These are phyloP conservation scores for Tulasnella sp. DNA, from an alignment of 768 basidiomycete genomes.

Conservation along the genomic window DNA sequence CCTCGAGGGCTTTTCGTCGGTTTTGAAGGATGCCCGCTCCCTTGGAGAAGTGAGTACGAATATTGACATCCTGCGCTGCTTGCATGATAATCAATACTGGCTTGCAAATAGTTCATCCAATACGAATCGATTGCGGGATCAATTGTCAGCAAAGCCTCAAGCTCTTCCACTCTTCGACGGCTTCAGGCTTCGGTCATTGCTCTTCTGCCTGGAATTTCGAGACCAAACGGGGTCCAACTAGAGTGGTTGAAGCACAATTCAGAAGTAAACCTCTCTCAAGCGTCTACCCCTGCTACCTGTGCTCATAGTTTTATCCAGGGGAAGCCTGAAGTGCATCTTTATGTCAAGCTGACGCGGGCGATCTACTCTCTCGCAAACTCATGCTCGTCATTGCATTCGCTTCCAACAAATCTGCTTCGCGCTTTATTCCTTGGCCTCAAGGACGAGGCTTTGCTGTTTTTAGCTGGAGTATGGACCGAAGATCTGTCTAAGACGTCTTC, in stretches of 20 bases:
- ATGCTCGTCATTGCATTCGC: conserved; percentile 46
- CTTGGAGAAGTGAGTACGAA: conserved; percentile 36
- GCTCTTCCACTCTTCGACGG: conserved; percentile 54
- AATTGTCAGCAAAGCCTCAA: conserved; percentile 56
- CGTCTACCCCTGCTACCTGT: not conserved
- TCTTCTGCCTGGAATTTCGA: conserved; percentile 49
- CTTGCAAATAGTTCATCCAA: conserved; percentile 44
- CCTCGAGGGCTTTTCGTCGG: conserved; percentile 36
- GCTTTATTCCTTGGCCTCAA: conserved; percentile 64
- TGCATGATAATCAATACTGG: not conserved
- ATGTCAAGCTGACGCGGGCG: conserved; percentile 57
- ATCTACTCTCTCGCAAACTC: conserved; percentile 67
- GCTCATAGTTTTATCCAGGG: not conserved
- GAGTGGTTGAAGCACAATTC: conserved; percentile 52
- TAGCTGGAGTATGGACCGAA: conserved; percentile 63
- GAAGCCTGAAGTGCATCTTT: conserved; percentile 38
- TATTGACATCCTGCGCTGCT: conserved; percentile 16
- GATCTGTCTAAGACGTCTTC: not conserved
- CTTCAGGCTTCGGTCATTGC: conserved; percentile 58
- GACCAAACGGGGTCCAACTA: conserved; percentile 44
- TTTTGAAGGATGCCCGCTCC: conserved; percentile 37
- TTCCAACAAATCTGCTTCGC: conserved; percentile 59
- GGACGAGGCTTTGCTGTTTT: conserved; percentile 71
- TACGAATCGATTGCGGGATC: conserved; percentile 48
- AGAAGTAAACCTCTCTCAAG: not conserved